Base-by-base conservation (phyloP, 129 eudicot species). In the Gnaphalium uliginosum region DNA sequence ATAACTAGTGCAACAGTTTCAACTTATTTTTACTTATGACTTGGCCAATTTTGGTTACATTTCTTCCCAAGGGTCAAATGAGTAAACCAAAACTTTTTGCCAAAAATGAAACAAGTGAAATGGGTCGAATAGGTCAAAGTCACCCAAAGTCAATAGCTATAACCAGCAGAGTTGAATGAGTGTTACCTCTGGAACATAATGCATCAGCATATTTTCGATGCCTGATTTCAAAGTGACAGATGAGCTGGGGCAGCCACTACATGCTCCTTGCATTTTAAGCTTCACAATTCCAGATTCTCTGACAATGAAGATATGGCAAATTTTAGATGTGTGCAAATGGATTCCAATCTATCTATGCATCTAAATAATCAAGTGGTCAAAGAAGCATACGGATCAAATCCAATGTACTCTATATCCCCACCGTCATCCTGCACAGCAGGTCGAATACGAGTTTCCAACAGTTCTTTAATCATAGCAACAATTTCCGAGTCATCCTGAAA, bases 351-450 rank as follows among this genome's bases (percentile, higher is more conserved):
- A 71, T 17, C n/a, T 24, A 29, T 69, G 13, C 5, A 50, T n/a
- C 4, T 39, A 66, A 56, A 63, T 37, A 70, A 50, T 30, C 43
- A 48, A 67, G 30, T 48, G 29, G 35, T 64, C 23, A 25, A 54
- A 71, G 77, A 58, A 70, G 60, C 95, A 33, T 86, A 89, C 95
- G 85, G 78, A 79, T 94, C 96, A 83, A 94, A 94, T 77, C 90
- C 97, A 43, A 83, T 82, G 77, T 94, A 94, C 76, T 87, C 99
- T 8, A 94, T 94, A 68, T 94, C 99, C 32, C 99, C 99, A 76
- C 99, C 99, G 61, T 94, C 99, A 76, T 91, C 99, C 76, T 94
- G 99, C 58, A 94, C 99, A 62, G 97, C 93, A 66, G 99, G 99
- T 26, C 99, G 92, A 24, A 94, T 91, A 71, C 99, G 92, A 62